Conservation (phyloP, 2,329 filamentous ascomycete species). For the Hypoxylon sp. region DNA sequence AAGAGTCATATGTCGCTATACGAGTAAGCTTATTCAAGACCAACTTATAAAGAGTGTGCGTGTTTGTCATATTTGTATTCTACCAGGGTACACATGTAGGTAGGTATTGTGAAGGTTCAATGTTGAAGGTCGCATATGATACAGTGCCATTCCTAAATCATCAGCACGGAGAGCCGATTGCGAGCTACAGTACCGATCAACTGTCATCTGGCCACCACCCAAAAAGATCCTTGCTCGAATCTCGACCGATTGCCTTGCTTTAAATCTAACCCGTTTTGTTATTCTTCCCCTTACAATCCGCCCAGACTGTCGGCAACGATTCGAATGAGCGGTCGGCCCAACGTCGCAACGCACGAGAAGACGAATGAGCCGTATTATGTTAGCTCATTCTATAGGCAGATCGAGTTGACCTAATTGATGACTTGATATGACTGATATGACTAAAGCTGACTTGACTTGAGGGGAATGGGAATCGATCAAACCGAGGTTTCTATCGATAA, state of each 20-base stretch:
- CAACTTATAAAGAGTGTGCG: neutral
- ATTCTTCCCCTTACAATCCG: constrained; percentile 20
- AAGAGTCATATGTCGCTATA: neutral
- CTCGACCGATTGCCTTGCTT: constrained; percentile 27
- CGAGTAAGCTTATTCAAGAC: constrained; percentile 6
- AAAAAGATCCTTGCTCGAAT: constrained; percentile 37
- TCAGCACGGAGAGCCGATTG: constrained; percentile 7
- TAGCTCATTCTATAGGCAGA: constrained; percentile 14
- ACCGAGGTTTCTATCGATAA: constrained; percentile 32
- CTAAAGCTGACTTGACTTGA: constrained; percentile 11
- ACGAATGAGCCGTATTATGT: constrained; percentile 10
- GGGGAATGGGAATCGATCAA: constrained; percentile 8
- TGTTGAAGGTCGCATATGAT: neutral
- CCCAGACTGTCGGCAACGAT: constrained; percentile 16
- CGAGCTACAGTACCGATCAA: constrained; percentile 25
- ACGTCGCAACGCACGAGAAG: constrained; percentile 23
- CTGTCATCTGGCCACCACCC: constrained; percentile 29
- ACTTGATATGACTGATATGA: constrained; percentile 6
- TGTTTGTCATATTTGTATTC: no score
- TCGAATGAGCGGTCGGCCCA: constrained; percentile 30
- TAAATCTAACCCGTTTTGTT: constrained; percentile 11
- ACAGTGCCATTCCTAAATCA: constrained; percentile 17
- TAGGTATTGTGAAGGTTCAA: no score
- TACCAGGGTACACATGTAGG: neutral
- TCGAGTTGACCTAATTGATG: constrained; percentile 9